These are phyloP conservation scores for Glonium stellatum DNA, from an alignment of 495 filamentous ascomycete species.

Conservation along the genomic window DNA sequence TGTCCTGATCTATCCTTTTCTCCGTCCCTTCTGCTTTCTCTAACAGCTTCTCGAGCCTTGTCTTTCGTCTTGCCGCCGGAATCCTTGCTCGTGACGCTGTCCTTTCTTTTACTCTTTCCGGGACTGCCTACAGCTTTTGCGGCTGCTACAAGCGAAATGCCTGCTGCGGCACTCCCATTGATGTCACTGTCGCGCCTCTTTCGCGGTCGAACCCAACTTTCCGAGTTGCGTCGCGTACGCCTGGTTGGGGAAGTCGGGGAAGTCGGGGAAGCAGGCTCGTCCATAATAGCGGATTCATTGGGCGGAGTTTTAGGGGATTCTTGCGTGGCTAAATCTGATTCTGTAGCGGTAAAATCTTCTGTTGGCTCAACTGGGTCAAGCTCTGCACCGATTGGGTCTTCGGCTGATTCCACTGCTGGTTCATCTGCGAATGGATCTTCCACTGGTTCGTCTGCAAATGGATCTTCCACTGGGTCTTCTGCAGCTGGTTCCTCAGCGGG, in stretches of 20 bases:
- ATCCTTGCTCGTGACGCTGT: conserved; percentile 21
- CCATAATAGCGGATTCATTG: conserved; percentile 13
- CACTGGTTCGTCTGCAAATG: background rate
- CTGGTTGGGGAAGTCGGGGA: conserved; percentile 5
- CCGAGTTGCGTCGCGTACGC: conserved; percentile 13
- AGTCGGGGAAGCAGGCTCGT: conserved; percentile 6
- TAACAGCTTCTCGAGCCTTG: background rate
- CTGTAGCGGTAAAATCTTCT: background rate
- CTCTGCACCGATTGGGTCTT: background rate
- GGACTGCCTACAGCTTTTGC: conserved; percentile 15
- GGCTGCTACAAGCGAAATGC: conserved; percentile 11
- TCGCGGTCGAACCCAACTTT: conserved; percentile 10
- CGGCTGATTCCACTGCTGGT: background rate
- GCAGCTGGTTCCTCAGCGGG: background rate
- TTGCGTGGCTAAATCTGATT: background rate
- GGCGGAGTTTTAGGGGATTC: conserved; percentile 14
- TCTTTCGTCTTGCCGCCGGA: conserved; percentile 3
- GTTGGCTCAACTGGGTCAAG: background rate
- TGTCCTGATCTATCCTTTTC: conserved; percentile 12
- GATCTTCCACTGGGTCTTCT: background rate
- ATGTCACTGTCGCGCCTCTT: conserved; percentile 21
- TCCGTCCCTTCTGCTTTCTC: conserved; percentile 11
- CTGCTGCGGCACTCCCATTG: conserved; percentile 8
- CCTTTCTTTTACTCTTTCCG: conserved; percentile 14
- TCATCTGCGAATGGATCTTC: background rate